Conservation (phyloP, 257 asterid genomes). For the Mitragyna speciosa region DNA sequence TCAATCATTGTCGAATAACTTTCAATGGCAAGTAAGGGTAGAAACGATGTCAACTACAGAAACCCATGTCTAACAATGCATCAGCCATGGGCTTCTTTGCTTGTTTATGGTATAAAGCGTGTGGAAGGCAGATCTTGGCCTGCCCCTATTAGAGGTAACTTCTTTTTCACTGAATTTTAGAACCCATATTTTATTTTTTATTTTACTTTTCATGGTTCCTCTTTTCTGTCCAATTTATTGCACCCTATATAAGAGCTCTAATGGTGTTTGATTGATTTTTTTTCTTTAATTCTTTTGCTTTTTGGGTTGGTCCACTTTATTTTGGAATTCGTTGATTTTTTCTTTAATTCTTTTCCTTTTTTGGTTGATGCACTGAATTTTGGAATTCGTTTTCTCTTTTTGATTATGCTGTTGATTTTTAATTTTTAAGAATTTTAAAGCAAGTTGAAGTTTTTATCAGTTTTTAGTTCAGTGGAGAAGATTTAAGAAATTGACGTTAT, state of each 20-base stretch:
- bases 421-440: neutral
- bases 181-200: neutral
- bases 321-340: no score
- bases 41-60: slow-evolving; percentile 45
- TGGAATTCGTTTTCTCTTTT: no score
- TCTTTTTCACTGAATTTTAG: neutral
- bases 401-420: no score
- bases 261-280: neutral
- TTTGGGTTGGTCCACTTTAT: no score
- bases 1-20: neutral
- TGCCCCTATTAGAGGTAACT: slow-evolving; percentile 69
- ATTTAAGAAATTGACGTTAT: neutral
- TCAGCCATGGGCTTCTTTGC: slow-evolving; percentile 98
- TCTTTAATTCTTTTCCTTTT: no score
- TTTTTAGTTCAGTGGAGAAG: no score
- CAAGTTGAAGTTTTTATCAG: neutral
- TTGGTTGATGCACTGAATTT: no score
- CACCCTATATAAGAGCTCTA: neutral
- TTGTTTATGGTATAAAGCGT: slow-evolving; percentile 86
- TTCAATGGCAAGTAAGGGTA: slow-evolving; percentile 45
- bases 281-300: no score
- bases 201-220: neutral
- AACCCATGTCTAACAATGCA: slow-evolving; percentile 97
- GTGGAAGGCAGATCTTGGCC: slow-evolving; percentile 98
- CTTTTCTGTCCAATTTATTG: neutral